phyloP scores from a whole-genome alignment of 306 rosid species.

The Rubus idaeus region DNA sequence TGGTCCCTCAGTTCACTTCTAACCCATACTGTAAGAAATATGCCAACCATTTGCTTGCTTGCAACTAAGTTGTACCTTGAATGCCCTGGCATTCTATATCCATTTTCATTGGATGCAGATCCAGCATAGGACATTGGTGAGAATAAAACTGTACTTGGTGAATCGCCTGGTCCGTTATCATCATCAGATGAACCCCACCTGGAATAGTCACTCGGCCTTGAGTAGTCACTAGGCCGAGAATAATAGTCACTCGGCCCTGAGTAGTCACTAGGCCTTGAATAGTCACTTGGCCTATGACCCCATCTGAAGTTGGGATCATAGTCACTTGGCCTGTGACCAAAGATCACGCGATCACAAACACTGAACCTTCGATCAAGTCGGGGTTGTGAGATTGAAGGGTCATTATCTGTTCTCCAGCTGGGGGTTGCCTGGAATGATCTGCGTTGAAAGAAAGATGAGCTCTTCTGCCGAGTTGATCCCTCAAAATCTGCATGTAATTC shows the following conservation, averaged over 20 bases:
- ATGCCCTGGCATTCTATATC: constrained; percentile 69
- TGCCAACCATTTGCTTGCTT: constrained; percentile 99
- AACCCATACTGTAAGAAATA: constrained; percentile 96
- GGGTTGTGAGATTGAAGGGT: constrained; percentile 72
- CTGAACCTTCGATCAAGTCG: constrained; percentile 88
- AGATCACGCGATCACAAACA: constrained; percentile 92
- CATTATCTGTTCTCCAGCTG: constrained; percentile 87
- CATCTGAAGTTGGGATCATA: constrained; percentile 71
- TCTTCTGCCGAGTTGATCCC: constrained; percentile 93
- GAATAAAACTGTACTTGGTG: constrained; percentile 85
- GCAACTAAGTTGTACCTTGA: constrained; percentile 96
- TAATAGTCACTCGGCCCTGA: constrained; percentile 39
- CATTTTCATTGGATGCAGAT: constrained; percentile 73
- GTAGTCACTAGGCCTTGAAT: constrained; percentile 61
- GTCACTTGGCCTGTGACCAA: constrained; percentile 87
- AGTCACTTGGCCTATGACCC: constrained; percentile 74
- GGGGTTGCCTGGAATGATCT: constrained; percentile 88
- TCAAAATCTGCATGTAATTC: constrained; percentile 95
- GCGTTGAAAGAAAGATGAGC: constrained; percentile 87
- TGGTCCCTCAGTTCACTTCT: constrained; percentile 86
- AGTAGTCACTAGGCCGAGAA: constrained; percentile 44
- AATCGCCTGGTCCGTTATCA: constrained; percentile 83
- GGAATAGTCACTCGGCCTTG: constrained; percentile 66
- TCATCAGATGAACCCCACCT: constrained; percentile 99
- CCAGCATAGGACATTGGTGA: constrained; percentile 85